Percentiles rank a stretch among this genome's conserved stretches.
phyloP scores from a whole-genome alignment of 805 yeast species.

The Yamadazyma phyllophila region DNA sequence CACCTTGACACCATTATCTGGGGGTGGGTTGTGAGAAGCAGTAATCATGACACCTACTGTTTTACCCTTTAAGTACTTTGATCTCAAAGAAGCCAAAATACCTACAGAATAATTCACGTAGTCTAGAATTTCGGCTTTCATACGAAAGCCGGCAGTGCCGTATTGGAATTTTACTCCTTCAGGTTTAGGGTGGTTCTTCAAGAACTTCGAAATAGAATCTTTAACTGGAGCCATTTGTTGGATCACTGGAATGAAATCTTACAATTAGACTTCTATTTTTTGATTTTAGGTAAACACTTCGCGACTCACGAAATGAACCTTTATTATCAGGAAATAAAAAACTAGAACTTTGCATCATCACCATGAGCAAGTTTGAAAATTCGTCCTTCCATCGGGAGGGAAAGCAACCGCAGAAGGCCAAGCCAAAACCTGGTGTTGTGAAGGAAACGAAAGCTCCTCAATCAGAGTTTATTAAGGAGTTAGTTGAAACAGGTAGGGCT shows the following conservation, averaged over 20 bases:
- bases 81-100: slow-evolving; percentile 75
- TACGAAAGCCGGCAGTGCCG: slow-evolving; percentile 98
- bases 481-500: slow-evolving; percentile 39
- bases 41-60: slow-evolving; percentile 95
- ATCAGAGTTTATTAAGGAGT: slow-evolving; percentile 34
- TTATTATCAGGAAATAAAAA: not conserved
- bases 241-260: not conserved
- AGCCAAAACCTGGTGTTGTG: slow-evolving; percentile 10
- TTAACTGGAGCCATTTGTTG: not conserved
- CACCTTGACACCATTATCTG: slow-evolving; percentile 89
- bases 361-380: slow-evolving; percentile 23
- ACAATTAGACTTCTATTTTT: slow-evolving; percentile 6
- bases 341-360: not conserved
- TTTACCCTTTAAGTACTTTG: slow-evolving; percentile 64
- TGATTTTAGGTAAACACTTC: not conserved
- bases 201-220: slow-evolving; percentile 4
- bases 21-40: slow-evolving; percentile 91
- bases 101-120: slow-evolving; percentile 85
- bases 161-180: slow-evolving; percentile 38
- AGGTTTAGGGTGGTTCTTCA: slow-evolving; percentile 13
- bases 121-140: slow-evolving; percentile 65
- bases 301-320: not conserved
- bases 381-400: slow-evolving; percentile 33
- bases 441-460: slow-evolving; percentile 14
- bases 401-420: slow-evolving; percentile 10